phyloP scores from a whole-genome alignment of 176 grass and related monocot species.

The Carex pumila region DNA sequence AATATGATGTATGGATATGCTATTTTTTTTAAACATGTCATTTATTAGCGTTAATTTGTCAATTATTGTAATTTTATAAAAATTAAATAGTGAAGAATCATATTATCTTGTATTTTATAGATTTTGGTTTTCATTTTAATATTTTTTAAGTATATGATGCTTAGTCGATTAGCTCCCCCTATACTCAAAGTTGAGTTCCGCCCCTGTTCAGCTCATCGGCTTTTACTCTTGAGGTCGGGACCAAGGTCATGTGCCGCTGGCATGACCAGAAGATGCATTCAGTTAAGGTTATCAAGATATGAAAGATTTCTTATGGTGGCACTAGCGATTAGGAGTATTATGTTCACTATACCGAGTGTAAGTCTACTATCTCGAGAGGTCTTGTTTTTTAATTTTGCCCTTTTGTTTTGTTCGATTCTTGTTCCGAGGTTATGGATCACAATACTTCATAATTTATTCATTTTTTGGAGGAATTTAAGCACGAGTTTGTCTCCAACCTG shows the following conservation, averaged over 20 bases:
- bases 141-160: no score
- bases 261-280: constrained; percentile 90
- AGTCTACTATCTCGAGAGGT: neutral
- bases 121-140: no score
- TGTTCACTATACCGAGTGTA: constrained; percentile 96
- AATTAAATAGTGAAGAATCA: no score
- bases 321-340: constrained; percentile 91
- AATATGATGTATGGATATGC: no score
- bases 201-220: constrained; percentile 15
- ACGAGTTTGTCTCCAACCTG: neutral
- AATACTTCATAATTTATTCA: neutral
- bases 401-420: constrained; percentile 31
- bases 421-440: neutral
- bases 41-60: no score
- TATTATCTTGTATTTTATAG: no score
- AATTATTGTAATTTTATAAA: no score
- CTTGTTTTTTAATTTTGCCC: neutral
- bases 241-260: constrained; percentile 97
- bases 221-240: constrained; percentile 81
- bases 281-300: constrained; percentile 93
- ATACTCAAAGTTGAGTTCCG: no score
- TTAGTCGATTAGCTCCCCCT: no score
- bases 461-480: neutral
- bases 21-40: no score
- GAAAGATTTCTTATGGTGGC: constrained; percentile 35